Base-by-base conservation (phyloP, 1,284 basidiomycete species). In the Ustilago curta region DNA sequence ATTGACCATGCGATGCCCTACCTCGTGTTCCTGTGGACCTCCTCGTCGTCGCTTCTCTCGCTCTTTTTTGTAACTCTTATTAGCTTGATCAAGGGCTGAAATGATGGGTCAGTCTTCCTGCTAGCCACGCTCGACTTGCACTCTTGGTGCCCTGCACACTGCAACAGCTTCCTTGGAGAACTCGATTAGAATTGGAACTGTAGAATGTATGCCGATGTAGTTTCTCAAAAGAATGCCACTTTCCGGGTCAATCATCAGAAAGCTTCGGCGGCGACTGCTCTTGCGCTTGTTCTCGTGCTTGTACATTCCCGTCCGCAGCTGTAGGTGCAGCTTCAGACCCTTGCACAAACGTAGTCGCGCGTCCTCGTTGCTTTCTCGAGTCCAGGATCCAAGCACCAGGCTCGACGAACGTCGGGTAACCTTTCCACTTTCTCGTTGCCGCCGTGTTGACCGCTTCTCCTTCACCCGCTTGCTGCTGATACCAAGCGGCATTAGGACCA, bases 401-500 rank as follows among this genome's bases (percentile, higher is more conserved):
- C 58, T 79, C 77, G 21, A 70, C 55, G 16, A 78, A 29, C 9
- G 61, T 63, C 2, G 77, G 77, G 54, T 57, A 79, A 16, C 77
- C 77, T 18, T 54, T 60, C 77, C 76, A 79, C 16, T 21, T 53
- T 27, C 64, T 57, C 32, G 48, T 45, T 2, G 54, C 58, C 12
- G 37, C 32, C 31, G 27, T n/a, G 14, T 35, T 19, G 2, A 14
- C 35, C 8, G 19, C 47, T 16, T 23, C 35, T 7, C 40, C 44
- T 18, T 32, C 42, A n/a, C 35, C 32, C 39, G 16, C 29, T 2
- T 40, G 27, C 21, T 60, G 48, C 19, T 59, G 48, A 43, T 80
- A 71, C 60, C 72, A 70, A 14, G 72, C 68, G 4, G 76, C 76
- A 57, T 77, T 77, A 11, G 79, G 79, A 3, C 79, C 79, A 49